Evolutionary conservation across 2,329 filamentous ascomycete species (phyloP).

Genomic region (Fusarium sarcochroum): DNA sequence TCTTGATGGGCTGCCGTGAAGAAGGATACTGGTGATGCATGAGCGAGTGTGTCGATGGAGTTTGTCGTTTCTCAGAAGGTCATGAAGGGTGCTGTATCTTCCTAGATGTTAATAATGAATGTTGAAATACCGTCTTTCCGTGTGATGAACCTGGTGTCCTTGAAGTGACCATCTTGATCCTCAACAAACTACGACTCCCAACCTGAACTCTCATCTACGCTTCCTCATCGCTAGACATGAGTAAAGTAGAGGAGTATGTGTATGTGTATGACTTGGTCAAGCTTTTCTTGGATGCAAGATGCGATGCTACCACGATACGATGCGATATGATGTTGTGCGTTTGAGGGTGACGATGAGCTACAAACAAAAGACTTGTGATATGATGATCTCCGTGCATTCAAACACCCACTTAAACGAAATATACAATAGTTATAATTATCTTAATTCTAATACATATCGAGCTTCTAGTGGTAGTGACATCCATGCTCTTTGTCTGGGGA

Average conservation of each 20-base stretch:
- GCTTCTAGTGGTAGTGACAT: not conserved
- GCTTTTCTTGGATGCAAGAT: not conserved
- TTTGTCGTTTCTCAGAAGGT: too few relatives aligned
- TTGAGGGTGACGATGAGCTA: not conserved
- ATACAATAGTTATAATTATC: not conserved
- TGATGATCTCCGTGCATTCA: too few relatives aligned
- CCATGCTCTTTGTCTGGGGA: constrained; percentile 10
- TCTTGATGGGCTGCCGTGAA: constrained; percentile 56
- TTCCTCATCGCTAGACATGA: not conserved
- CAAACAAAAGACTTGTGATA: not conserved
- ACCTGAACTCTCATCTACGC: not conserved
- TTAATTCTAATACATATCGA: not conserved
- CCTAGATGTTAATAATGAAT: too few relatives aligned
- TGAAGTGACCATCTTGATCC: not conserved
- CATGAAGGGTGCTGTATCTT: too few relatives aligned
- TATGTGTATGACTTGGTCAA: not conserved
- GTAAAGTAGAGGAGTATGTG: not conserved
- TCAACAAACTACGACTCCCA: too few relatives aligned
- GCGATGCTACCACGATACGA: not conserved
- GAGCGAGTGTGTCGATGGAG: not conserved
- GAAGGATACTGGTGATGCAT: constrained; percentile 51
- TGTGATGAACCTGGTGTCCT: too few relatives aligned
- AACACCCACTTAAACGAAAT: too few relatives aligned
- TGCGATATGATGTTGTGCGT: not conserved
- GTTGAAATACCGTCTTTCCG: too few relatives aligned